Percentiles rank a stretch among this genome's conserved stretches.
Conservation (phyloP, 108 stramenopile genomes). For the Nitzschia sp. region DNA sequence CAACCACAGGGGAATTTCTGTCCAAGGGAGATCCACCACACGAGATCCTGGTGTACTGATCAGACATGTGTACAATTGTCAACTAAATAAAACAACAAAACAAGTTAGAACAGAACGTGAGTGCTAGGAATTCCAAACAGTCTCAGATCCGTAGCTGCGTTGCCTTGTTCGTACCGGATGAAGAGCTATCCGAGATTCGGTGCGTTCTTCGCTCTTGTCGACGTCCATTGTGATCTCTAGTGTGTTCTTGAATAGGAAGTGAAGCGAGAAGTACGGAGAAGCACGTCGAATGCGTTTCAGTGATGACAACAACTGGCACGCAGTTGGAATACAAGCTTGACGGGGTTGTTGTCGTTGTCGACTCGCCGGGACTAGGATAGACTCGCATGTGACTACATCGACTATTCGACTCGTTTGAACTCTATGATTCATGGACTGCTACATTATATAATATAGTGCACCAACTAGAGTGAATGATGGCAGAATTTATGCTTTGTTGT, state of each 20-base stretch:
- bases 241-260: not conserved
- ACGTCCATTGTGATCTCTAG: constrained; percentile 11
- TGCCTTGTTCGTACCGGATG: constrained; percentile 24
- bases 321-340: no score
- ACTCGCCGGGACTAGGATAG: no score
- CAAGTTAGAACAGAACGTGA: not conserved
- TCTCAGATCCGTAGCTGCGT: not conserved
- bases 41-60: constrained; percentile 79
- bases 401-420: no score
- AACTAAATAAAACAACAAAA: constrained; percentile 40
- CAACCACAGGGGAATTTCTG: constrained; percentile 58
- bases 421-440: no score
- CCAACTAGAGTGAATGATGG: no score
- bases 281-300: no score
- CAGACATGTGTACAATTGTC: constrained; percentile 80
- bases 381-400: no score
- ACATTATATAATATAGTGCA: no score
- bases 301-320: no score
- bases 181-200: constrained; percentile 20
- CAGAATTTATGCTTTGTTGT: no score
- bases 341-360: no score
- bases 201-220: constrained; percentile 6
- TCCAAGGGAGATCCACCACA: constrained; percentile 71
- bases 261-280: no score
- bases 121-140: not conserved